Evolutionary conservation across 805 yeast genomes (phyloP), one percentile per base, ranked within the genome.

Genomic region (Yarrowia sp.): DNA sequence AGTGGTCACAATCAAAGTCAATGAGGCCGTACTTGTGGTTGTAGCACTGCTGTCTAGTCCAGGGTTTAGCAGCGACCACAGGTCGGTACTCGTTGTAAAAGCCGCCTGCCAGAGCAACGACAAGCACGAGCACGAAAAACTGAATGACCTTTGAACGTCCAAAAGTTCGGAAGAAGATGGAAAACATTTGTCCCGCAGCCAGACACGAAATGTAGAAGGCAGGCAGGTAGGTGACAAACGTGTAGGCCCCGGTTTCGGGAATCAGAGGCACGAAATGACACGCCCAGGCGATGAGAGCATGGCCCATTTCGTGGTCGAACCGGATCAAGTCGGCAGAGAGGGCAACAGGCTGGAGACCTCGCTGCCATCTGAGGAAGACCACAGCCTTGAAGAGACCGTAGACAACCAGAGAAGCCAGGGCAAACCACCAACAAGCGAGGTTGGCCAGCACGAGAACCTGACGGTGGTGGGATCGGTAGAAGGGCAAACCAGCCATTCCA

Each of bases 171-270:
- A 80, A 83, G 40, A 84, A 71, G 67, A 86, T 77, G 71, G 88
- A 90, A 58, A 87, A 78, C 67, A 83, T 80, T 70, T 86, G 90
- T 3, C 88, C 90, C 66, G 87, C 79, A 0, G 87, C 87, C 70
- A 88, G 79, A 61, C 88, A 80, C 56, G 88, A 89, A 76, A 91
- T 90, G 78, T 90, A 91, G 66, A 88, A 84, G 0, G 96, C 89
- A 69, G 97, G 96, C 71, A 91, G 77, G 75, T 91, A 91, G 77
- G 91, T 96, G 75, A 90, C 80, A 78, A 91, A 90, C 77, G 89
- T 78, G 78, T 89, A 46, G 8, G 95, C 80, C 95, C 85, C 36
- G 86, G 89, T 96, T 88, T 90, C 44, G 63, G 90, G 80, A 79
- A 85, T 88, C 66, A 91, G 90, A 72, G 96, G 96, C 67, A 82